Percentiles rank a stretch among this genome's conserved stretches.
Conservation (phyloP, 2,329 filamentous ascomycete species). For the Camillea tinctor region DNA sequence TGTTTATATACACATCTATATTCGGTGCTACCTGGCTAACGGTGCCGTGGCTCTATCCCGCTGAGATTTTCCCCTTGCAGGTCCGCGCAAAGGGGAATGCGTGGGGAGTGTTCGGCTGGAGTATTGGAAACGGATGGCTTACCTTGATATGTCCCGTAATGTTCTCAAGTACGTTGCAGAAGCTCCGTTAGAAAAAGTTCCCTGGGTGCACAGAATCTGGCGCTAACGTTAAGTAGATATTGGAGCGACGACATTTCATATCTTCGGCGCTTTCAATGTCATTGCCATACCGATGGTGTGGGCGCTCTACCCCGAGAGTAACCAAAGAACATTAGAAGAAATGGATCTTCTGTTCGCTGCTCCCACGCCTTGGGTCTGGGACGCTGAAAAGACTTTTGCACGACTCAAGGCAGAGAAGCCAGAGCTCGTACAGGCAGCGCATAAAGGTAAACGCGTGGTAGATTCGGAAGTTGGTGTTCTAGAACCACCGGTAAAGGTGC, state of each 20-base stretch:
- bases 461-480: constrained; percentile 28
- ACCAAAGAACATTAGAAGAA: constrained; percentile 71
- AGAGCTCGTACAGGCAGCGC: constrained; percentile 40
- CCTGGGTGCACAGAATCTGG: not conserved
- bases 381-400: constrained; percentile 64
- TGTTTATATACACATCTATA: constrained; percentile 66
- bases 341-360: constrained; percentile 72
- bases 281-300: constrained; percentile 68
- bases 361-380: constrained; percentile 67
- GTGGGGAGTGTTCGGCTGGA: constrained; percentile 75
- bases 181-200: constrained; percentile 14
- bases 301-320: constrained; percentile 73
- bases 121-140: constrained; percentile 69
- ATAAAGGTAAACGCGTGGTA: constrained; percentile 24
- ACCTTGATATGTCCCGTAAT: constrained; percentile 25
- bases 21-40: constrained; percentile 66
- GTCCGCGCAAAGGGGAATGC: constrained; percentile 73
- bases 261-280: constrained; percentile 68
- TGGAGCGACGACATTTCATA: constrained; percentile 69
- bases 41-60: constrained; percentile 62
- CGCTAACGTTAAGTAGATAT: constrained; percentile 40
- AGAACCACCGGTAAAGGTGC: not conserved
- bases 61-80: constrained; percentile 71
- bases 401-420: constrained; percentile 61
- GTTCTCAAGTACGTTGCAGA: constrained; percentile 28